Conservation (phyloP, 345 rosid species). For the Brassica carinata region DNA sequence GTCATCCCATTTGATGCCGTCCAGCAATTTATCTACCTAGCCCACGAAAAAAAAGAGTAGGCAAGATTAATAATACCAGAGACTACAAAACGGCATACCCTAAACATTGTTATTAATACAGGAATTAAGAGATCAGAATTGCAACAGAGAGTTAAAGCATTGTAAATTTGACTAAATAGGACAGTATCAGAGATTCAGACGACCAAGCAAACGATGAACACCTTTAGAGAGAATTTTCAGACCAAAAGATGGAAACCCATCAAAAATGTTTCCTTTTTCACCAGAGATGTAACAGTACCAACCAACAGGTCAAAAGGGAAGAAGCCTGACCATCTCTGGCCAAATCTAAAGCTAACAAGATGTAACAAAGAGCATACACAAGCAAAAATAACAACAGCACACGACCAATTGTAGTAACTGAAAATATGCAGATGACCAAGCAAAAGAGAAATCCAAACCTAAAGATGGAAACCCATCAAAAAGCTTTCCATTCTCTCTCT, state of each 20-base stretch:
- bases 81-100: not conserved
- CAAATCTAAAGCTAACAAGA: too few species aligned
- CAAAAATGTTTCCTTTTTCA: constrained; percentile 31
- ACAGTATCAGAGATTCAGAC: constrained; percentile 20
- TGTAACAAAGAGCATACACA: too few species aligned
- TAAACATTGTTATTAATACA: constrained; percentile 35
- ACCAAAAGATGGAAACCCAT: constrained; percentile 47
- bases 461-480: too few species aligned
- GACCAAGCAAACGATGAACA: constrained; percentile 52
- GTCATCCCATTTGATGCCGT: constrained; percentile 84
- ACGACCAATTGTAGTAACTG: too few species aligned
- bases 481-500: too few species aligned
- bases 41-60: constrained; percentile 17
- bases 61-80: not conserved
- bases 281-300: constrained; percentile 56
- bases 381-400: too few species aligned
- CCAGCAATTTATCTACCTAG: constrained; percentile 72
- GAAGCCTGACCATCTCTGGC: too few species aligned
- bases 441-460: too few species aligned
- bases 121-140: not conserved
- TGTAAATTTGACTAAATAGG: not conserved
- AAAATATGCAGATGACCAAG: too few species aligned
- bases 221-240: constrained; percentile 24
- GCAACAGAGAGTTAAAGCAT: not conserved
- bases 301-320: constrained; percentile 18